phyloP scores from a whole-genome alignment of 495 filamentous ascomycete genomes.

The Daldinia vernicosa region DNA sequence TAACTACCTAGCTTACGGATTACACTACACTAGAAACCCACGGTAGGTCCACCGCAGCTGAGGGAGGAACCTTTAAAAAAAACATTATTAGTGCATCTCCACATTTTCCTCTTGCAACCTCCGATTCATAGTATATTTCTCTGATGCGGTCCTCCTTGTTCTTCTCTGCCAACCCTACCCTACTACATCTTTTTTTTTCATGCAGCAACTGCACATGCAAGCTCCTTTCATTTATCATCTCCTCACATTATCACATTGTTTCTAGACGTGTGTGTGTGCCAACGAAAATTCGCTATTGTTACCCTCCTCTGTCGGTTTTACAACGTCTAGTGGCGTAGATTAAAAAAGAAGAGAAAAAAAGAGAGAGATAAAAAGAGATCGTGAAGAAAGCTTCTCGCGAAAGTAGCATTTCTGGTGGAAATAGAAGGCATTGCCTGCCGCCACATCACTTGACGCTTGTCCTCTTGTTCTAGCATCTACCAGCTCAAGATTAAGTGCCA shows the following conservation, averaged over 20 bases:
- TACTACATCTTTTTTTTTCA: constrained; percentile 19
- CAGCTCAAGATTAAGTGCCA: constrained; percentile 29
- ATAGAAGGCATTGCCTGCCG: constrained; percentile 32
- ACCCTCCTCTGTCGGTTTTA: constrained; percentile 15
- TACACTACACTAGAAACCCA: too few relatives aligned
- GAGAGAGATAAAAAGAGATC: constrained; percentile 9
- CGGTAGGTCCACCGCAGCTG: constrained; percentile 29
- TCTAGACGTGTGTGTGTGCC: constrained; percentile 11
- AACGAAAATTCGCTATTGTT: constrained; percentile 20
- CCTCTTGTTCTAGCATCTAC: constrained; percentile 28
- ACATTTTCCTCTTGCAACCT: constrained; percentile 18
- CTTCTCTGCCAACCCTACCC: constrained; percentile 3
- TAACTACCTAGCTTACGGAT: too few relatives aligned
- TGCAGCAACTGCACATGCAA: constrained; percentile 27
- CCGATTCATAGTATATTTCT: constrained; percentile 44
- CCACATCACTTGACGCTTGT: constrained; percentile 32
- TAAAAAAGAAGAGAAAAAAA: not conserved
- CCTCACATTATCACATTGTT: constrained; percentile 21
- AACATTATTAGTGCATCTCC: constrained; percentile 26
- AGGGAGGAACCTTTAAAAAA: constrained; percentile 9
- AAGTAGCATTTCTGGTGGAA: constrained; percentile 10
- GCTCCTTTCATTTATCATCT: constrained; percentile 10
- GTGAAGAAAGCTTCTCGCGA: constrained; percentile 20
- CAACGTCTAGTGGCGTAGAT: constrained; percentile 33
- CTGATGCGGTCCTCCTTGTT: constrained; percentile 38